A percentile compares a stretch with the other conserved stretches of the same genome.
Conservation (phyloP, 2,329 filamentous ascomycete genomes). For the Aureobasidium sp. region DNA sequence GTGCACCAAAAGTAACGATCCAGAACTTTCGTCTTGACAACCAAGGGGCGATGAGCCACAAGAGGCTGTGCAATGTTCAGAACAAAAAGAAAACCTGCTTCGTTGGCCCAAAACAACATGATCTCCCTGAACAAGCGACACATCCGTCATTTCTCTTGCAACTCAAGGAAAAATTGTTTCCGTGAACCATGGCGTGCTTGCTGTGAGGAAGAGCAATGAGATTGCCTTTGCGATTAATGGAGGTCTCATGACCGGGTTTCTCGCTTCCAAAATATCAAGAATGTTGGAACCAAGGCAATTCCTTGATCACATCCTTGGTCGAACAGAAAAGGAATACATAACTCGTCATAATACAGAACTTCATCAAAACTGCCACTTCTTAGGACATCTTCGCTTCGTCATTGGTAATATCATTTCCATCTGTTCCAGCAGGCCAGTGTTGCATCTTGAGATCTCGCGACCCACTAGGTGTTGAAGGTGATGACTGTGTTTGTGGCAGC, state of each 20-base stretch:
- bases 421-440: background rate
- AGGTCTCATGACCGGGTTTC: background rate
- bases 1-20: background rate
- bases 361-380: background rate
- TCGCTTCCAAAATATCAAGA: background rate
- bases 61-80: background rate
- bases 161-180: background rate
- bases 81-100: background rate
- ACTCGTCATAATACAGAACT: conserved; percentile 3
- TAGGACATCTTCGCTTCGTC: background rate
- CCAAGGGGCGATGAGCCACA: too few relatives aligned
- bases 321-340: background rate
- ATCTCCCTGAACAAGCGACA: background rate
- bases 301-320: background rate
- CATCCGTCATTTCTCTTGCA: background rate
- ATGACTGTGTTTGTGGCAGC: conserved; percentile 34
- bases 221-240: background rate
- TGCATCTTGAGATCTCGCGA: conserved; percentile 27
- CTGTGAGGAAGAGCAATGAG: background rate
- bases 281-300: background rate
- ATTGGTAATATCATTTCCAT: background rate
- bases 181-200: background rate
- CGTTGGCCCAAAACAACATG: background rate
- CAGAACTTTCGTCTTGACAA: background rate
- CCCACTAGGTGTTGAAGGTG: conserved; percentile 38